These are phyloP conservation scores for Lentinula raphanica DNA, from an alignment of 768 basidiomycete species.

Conservation along the genomic window DNA sequence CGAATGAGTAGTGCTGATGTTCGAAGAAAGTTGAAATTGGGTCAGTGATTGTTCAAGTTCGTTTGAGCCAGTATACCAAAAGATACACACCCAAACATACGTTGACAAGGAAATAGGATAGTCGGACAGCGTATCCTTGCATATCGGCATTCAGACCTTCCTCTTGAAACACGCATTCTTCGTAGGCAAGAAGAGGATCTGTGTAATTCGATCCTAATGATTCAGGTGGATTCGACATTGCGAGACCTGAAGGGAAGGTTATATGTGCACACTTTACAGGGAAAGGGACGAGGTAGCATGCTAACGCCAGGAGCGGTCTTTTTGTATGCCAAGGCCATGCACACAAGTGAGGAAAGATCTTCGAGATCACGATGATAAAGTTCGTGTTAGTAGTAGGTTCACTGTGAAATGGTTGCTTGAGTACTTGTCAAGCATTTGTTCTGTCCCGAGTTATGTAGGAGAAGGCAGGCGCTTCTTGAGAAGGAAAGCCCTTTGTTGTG, in stretches of 20 bases:
- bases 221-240: background rate
- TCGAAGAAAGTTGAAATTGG: no score
- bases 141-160: conserved; percentile 10
- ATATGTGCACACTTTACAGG: background rate
- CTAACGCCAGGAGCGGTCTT: background rate
- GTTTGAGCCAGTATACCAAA: no score
- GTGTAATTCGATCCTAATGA: background rate
- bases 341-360: background rate
- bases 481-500: no score
- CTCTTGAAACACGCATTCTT: background rate
- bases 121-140: conserved; percentile 9
- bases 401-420: no score
- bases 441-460: no score
- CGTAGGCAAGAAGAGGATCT: background rate
- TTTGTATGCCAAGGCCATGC: background rate
- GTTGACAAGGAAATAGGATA: conserved; percentile 9
- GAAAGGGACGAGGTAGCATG: background rate
- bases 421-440: no score
- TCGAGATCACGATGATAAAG: no score
- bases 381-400: no score
- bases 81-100: conserved; percentile 6
- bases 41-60: no score
- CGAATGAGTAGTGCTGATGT: conserved; percentile 3
- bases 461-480: no score
- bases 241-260: background rate